These are phyloP conservation scores for Paramecium octaurelia DNA, from an alignment of 73 alveolate species.

Conservation along the genomic window DNA sequence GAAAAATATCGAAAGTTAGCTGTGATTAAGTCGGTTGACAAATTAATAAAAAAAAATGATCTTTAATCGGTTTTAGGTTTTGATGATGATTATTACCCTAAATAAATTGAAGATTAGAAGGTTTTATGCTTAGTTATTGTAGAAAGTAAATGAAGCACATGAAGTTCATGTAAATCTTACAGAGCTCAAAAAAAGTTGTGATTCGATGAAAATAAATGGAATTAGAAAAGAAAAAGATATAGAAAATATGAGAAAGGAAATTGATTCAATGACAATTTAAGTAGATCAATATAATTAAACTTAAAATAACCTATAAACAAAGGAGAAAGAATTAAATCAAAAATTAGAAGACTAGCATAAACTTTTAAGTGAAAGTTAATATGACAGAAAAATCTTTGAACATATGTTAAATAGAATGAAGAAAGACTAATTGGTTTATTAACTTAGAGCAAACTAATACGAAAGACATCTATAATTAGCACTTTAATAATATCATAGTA, in stretches of 20 bases:
- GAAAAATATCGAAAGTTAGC: slow-evolving; percentile 10
- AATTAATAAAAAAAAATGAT: slow-evolving; percentile 2
- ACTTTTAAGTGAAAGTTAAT: background rate
- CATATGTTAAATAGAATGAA: slow-evolving; percentile 60
- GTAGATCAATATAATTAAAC: background rate
- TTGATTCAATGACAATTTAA: background rate
- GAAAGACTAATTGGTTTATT: background rate
- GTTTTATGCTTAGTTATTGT: background rate
- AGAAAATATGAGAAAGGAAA: slow-evolving; percentile 46
- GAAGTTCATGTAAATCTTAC: slow-evolving; percentile 41
- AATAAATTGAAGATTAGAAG: slow-evolving; percentile 30
- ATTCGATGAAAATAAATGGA: background rate
- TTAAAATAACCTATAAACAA: background rate
- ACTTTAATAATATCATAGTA: background rate
- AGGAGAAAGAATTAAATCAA: background rate
- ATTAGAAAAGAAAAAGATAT: background rate
- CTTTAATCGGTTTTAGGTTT: background rate
- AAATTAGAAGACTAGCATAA: background rate
- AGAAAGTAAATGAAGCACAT: slow-evolving; percentile 25
- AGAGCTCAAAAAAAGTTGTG: slow-evolving; percentile 40
- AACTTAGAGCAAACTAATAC: slow-evolving; percentile 42
- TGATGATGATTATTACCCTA: slow-evolving; percentile 43
- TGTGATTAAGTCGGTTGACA: slow-evolving; percentile 4
- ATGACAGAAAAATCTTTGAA: slow-evolving; percentile 24
- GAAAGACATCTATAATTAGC: background rate